phyloP scores from a whole-genome alignment of 139 green algal genomes.

The Auxenochlorella pyrenoidosa region DNA sequence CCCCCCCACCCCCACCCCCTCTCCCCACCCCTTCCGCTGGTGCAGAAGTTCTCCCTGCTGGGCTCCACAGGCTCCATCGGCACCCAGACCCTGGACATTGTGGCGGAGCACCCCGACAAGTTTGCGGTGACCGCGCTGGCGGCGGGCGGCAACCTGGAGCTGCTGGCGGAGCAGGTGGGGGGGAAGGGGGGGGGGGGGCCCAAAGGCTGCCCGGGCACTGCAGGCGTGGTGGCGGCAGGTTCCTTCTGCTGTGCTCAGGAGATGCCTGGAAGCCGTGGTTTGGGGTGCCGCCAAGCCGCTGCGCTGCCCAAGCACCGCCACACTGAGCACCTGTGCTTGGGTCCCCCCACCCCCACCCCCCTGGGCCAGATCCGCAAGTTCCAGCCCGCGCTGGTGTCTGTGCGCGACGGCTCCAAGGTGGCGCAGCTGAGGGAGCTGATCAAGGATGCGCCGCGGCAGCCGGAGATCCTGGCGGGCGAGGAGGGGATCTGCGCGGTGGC shows the following conservation, averaged over 20 bases:
- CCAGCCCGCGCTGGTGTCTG: slow-evolving; percentile 89
- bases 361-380: slow-evolving; percentile 70
- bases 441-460: slow-evolving; percentile 69
- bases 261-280: no score
- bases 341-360: background rate
- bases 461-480: slow-evolving; percentile 93
- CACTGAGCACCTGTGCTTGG: no score
- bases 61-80: slow-evolving; percentile 97
- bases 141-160: slow-evolving; percentile 92
- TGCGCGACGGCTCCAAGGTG: slow-evolving; percentile 71
- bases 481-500: slow-evolving; percentile 82
- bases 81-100: slow-evolving; percentile 99
- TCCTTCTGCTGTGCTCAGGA: no score
- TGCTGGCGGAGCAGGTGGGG: slow-evolving; percentile 92
- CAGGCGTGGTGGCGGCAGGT: no score
- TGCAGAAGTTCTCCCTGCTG: slow-evolving; percentile 95
- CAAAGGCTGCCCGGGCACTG: no score
- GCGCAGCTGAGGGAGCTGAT: slow-evolving; percentile 63
- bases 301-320: no score
- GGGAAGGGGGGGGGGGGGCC: background rate
- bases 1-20: background rate
- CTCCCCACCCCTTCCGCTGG: background rate
- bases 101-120: slow-evolving; percentile 92
- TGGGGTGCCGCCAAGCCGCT: no score
- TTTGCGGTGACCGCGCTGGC: slow-evolving; percentile 94